Evolutionary conservation across 805 yeast genomes (phyloP).

Genomic region (Saturnispora halmiae): DNA sequence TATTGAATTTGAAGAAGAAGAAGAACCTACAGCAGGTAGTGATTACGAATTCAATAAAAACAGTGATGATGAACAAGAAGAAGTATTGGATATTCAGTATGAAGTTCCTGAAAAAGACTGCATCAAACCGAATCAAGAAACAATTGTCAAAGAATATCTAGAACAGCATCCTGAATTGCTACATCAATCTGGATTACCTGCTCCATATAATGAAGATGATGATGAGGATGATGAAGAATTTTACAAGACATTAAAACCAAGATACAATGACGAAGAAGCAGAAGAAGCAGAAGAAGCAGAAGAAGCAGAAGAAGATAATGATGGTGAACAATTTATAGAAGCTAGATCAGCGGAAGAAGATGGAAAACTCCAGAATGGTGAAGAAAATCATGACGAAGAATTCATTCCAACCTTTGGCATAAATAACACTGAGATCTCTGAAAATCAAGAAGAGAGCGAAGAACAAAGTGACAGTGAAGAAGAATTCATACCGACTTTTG

Average conservation of each 20-base stretch:
- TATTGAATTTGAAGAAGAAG: slow-evolving; percentile 30
- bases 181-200: slow-evolving; percentile 11
- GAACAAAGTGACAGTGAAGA: slow-evolving; percentile 5
- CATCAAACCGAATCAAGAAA: slow-evolving; percentile 15
- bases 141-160: slow-evolving; percentile 23
- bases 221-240: slow-evolving; percentile 20
- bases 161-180: slow-evolving; percentile 8
- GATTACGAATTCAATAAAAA: slow-evolving; percentile 37
- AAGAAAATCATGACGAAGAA: slow-evolving; percentile 32
- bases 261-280: slow-evolving; percentile 21
- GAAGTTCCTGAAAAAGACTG: slow-evolving; percentile 22
- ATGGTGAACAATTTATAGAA: no score
- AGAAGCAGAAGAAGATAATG: slow-evolving; percentile 18
- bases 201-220: slow-evolving; percentile 1
- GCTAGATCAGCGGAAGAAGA: slow-evolving; percentile 17
- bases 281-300: slow-evolving; percentile 16
- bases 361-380: slow-evolving; percentile 15
- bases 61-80: slow-evolving; percentile 15
- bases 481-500: slow-evolving; percentile 38
- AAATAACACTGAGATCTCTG: no score
- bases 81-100: slow-evolving; percentile 20
- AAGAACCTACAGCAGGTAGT: slow-evolving; percentile 28
- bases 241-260: slow-evolving; percentile 19
- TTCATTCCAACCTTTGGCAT: slow-evolving; percentile 52
- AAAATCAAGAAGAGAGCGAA: background rate